These are phyloP conservation scores for Puccinia sorghi DNA, from an alignment of 1,284 basidiomycete genomes.

Conservation along the genomic window DNA sequence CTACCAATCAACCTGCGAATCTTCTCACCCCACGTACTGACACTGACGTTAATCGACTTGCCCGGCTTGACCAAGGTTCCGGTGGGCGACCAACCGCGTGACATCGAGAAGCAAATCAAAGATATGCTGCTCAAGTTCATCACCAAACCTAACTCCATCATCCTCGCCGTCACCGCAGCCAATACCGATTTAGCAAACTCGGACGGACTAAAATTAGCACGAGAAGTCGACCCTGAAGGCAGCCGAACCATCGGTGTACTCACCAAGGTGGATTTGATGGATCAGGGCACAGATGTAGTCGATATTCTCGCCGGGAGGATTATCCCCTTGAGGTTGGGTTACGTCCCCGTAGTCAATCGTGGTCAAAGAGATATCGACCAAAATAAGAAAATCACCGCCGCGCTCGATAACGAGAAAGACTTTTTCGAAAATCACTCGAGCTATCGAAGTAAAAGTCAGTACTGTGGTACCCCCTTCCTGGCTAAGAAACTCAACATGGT, in stretches of 20 bases:
- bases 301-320: constrained; percentile 95
- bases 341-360: constrained; percentile 95
- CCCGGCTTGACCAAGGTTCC: constrained; percentile 92
- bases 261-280: constrained; percentile 98
- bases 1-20: constrained; percentile 95
- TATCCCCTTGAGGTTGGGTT: constrained; percentile 90
- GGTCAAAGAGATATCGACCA: constrained; percentile 94
- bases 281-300: constrained; percentile 93
- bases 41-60: constrained; percentile 92
- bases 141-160: constrained; percentile 75
- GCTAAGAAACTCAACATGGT: constrained; percentile 95
- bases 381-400: constrained; percentile 77
- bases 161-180: constrained; percentile 92
- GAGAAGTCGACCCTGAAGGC: constrained; percentile 95
- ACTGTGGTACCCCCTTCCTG: constrained; percentile 96
- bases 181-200: constrained; percentile 98
- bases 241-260: constrained; percentile 93
- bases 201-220: constrained; percentile 91
- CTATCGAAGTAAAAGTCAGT: constrained; percentile 89
- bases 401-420: constrained; percentile 82
- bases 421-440: constrained; percentile 92
- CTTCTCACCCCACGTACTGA: constrained; percentile 93
- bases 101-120: constrained; percentile 95
- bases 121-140: constrained; percentile 98
- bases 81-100: constrained; percentile 94